Percentiles rank a stretch among this genome's conserved stretches.
Conservation (phyloP, 257 asterid species). For the Cynanchum wilfordii region DNA sequence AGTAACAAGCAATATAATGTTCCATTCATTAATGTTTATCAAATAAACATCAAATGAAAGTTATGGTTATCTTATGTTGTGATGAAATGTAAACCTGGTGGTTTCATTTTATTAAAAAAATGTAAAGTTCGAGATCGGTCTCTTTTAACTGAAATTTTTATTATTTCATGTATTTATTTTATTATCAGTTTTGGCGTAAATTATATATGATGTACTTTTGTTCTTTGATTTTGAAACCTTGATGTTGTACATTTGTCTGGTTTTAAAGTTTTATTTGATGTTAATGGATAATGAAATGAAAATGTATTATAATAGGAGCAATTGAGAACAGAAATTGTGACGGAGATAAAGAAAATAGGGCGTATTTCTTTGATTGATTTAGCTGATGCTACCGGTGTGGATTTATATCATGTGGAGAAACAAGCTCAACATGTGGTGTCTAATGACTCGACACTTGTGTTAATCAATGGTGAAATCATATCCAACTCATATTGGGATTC, state of each 20-base stretch:
- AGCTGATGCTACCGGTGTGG: slow-evolving; percentile 69
- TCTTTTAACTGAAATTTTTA: neutral
- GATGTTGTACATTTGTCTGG: neutral
- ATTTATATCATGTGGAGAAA: slow-evolving; percentile 84
- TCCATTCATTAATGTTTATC: neutral
- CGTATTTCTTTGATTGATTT: slow-evolving; percentile 81
- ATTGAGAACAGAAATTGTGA: slow-evolving; percentile 71
- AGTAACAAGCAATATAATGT: neutral
- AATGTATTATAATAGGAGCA: slow-evolving; percentile 53
- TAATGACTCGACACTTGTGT: slow-evolving; percentile 55
- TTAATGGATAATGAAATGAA: slow-evolving; percentile 20
- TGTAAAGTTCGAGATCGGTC: neutral
- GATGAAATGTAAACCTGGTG: neutral
- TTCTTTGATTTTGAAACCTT: neutral
- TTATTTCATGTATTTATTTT: neutral
- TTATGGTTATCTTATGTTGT: neutral
- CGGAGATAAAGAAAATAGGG: slow-evolving; percentile 59
- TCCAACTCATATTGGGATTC: slow-evolving; percentile 81
- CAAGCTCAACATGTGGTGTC: slow-evolving; percentile 71
- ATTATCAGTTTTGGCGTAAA: neutral
- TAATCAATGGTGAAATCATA: slow-evolving; percentile 87
- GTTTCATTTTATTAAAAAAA: neutral
- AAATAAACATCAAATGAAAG: neutral
- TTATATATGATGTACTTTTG: neutral
- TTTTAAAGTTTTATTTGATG: neutral